Evolutionary conservation across 2,329 filamentous ascomycete species (phyloP), one percentile per base, ranked within the genome.

Genomic region (Alternaria longipes): DNA sequence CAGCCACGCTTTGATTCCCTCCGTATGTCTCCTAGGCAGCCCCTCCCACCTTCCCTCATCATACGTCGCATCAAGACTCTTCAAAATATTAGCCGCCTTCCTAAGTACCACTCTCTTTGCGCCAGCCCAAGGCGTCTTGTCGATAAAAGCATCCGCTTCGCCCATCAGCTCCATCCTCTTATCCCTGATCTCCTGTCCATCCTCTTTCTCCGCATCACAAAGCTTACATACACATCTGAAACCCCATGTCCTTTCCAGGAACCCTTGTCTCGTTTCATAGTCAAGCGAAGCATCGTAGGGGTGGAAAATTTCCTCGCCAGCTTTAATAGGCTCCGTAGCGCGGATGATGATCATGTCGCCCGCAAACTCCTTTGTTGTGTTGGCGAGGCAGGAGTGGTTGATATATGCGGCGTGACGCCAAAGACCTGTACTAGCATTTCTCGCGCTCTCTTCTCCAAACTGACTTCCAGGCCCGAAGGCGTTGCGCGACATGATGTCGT

Each of bases 361-460:
- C 3, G 81, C 62, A 28, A 72, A 81, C 12, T 79, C 76, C 32
- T 79, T 81, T 42, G 71, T 72, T 0, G 74, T 60, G 56, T 82
- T 84, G n/a, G 78, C 54, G 0, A 80, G 49, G 59, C 82, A 84
- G 0, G 81, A 81, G 63, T 83, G 81, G 26, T 83, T 84, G 59
- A 81, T 77, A 62, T 81, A 81, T 0, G 81, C 76, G 1, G 80
- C 76, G 20, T 74, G 68, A 1, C 79, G 66, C 79, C 80, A 84
- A 18, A 83, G 64, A 0, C 81, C 81, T 1, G 71, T 71, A 28
- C 70, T 73, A 8, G 69, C 66, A n/a, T 70, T 73, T 3, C 51
- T 54, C 5, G 66, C 65, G n/a, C 50, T 58, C 41, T 71, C 68
- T 36, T 71, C 65, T 24, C 66, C 66, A 72, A 65, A 72, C 32